These are phyloP conservation scores for Cicer pinnatifidum DNA, from an alignment of 306 rosid species.

Conservation along the genomic window DNA sequence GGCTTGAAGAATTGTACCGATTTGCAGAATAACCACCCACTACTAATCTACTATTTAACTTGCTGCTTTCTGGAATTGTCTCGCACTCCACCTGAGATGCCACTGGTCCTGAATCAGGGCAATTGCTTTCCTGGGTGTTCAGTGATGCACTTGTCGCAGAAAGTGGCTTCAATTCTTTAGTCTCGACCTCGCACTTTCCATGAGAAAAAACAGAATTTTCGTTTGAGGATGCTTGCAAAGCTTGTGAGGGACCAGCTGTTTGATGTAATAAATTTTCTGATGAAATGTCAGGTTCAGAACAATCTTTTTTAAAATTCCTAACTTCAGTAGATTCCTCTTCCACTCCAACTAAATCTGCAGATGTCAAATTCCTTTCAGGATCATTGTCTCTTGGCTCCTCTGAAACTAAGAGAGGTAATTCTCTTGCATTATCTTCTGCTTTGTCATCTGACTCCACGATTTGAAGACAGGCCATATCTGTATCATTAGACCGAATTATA, in stretches of 20 bases:
- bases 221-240: slow-evolving; percentile 50
- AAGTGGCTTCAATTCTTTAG: slow-evolving; percentile 54
- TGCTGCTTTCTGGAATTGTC: slow-evolving; percentile 52
- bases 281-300: slow-evolving; percentile 44
- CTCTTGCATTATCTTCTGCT: slow-evolving; percentile 45
- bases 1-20: slow-evolving; percentile 49
- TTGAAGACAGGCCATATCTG: slow-evolving; percentile 42
- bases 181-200: slow-evolving; percentile 47
- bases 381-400: slow-evolving; percentile 48
- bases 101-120: slow-evolving; percentile 45
- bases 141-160: slow-evolving; percentile 52
- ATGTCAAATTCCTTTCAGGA: slow-evolving; percentile 40
- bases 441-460: slow-evolving; percentile 47
- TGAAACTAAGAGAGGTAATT: slow-evolving; percentile 45
- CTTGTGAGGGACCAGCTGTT: slow-evolving; percentile 46
- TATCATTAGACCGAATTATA: slow-evolving; percentile 39
- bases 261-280: slow-evolving; percentile 46
- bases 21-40: slow-evolving; percentile 45
- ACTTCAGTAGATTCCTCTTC: slow-evolving; percentile 49
- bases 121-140: slow-evolving; percentile 44
- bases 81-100: slow-evolving; percentile 43
- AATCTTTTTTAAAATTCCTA: slow-evolving; percentile 40
- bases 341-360: slow-evolving; percentile 48
- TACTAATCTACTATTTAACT: slow-evolving; percentile 43
- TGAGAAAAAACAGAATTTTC: slow-evolving; percentile 48